These are phyloP conservation scores for Keithomyces neogunnii DNA, from an alignment of 2,329 filamentous ascomycete genomes.

Conservation along the genomic window DNA sequence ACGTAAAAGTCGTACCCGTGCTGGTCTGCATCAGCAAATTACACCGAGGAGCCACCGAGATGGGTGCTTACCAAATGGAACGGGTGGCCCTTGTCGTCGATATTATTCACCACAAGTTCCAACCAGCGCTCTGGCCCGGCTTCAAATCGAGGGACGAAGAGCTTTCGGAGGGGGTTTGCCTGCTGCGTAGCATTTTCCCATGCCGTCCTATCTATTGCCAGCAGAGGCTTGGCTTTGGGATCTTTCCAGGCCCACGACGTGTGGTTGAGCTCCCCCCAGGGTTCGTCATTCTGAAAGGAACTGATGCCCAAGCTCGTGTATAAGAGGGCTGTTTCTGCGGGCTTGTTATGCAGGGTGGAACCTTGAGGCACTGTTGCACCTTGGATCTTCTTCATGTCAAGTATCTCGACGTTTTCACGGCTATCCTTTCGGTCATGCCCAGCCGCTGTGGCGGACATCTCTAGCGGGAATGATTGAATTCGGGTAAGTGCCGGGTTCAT, in stretches of 20 bases:
- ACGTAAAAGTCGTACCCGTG: slow-evolving; percentile 4
- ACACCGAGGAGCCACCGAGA: background rate
- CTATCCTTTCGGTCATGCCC: background rate
- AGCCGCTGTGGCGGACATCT: background rate
- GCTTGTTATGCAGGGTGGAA: background rate
- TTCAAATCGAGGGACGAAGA: slow-evolving; percentile 5
- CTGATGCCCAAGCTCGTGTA: slow-evolving; percentile 10
- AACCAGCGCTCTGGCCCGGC: slow-evolving; percentile 26
- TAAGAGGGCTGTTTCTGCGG: slow-evolving; percentile 7
- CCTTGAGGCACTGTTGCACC: no score
- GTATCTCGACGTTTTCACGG: background rate
- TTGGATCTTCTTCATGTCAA: background rate
- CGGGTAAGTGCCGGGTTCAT: slow-evolving; percentile 8
- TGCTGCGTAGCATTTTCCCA: slow-evolving; percentile 8
- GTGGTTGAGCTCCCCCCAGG: slow-evolving; percentile 12
- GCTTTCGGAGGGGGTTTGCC: slow-evolving; percentile 2
- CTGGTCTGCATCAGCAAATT: background rate
- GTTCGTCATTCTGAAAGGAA: slow-evolving; percentile 9
- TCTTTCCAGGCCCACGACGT: slow-evolving; percentile 9
- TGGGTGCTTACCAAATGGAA: slow-evolving; percentile 31
- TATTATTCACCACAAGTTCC: slow-evolving; percentile 38
- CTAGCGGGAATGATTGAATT: slow-evolving; percentile 8
- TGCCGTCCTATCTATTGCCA: slow-evolving; percentile 3
- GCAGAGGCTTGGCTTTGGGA: slow-evolving; percentile 7
- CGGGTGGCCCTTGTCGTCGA: slow-evolving; percentile 38